phyloP scores from a whole-genome alignment of 305 asterid genomes.

The Caryopteris hybrid region DNA sequence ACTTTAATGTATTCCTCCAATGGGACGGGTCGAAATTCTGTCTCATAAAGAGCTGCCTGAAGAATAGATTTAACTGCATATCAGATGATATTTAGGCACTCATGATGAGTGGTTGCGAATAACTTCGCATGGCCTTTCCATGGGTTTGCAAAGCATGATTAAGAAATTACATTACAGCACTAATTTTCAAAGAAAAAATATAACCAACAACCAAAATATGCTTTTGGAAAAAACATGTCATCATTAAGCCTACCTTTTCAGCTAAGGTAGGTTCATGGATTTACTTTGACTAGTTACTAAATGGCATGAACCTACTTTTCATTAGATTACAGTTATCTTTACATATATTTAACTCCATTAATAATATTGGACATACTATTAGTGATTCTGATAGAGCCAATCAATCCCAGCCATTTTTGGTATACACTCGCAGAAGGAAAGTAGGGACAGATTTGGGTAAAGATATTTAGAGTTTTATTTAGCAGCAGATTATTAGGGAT shows the following conservation, averaged over 20 bases:
- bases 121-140: background rate
- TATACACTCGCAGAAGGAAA: no score
- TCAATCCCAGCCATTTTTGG: no score
- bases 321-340: no score
- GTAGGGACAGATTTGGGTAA: no score
- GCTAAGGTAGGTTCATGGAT: background rate
- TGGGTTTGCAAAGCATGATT: constrained; percentile 1
- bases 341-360: no score
- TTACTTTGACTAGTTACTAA: background rate
- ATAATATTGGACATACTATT: no score
- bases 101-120: background rate
- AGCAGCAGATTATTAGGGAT: no score
- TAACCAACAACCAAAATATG: background rate
- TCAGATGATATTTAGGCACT: constrained; percentile 10
- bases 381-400: no score
- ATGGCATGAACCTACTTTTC: constrained; percentile 1
- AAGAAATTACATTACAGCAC: background rate
- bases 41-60: constrained; percentile 97
- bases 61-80: constrained; percentile 13
- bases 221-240: background rate
- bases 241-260: background rate
- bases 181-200: background rate
- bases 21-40: constrained; percentile 98
- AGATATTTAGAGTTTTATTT: no score
- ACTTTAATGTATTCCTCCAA: constrained; percentile 91